Base-by-base conservation (phyloP, 495 filamentous ascomycete species). In the Aspergillus ellipticus region DNA sequence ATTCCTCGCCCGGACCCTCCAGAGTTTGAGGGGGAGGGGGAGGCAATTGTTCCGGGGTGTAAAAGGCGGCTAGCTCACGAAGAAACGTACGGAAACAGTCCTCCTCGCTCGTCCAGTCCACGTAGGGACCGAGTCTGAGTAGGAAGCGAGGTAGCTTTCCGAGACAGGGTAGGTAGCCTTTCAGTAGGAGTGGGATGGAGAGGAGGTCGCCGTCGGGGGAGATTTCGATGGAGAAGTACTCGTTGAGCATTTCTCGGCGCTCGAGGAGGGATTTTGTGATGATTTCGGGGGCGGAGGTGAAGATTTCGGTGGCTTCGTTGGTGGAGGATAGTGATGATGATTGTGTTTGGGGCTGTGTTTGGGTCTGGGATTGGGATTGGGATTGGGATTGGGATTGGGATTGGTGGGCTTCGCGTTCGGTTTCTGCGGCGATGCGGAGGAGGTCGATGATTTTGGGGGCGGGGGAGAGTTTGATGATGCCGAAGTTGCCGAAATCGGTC, bases 401-500 rank as follows among this genome's bases (percentile, higher is more conserved):
- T 42, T 39, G 33, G 35, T 66, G 61, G 26, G 58, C 52, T 41
- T 71, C 60, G 17, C 66, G 62, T 64, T 95, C 90, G 21, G 84
- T 74, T 48, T 87, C 82, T 1, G 85, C 89, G 2, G 86, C 94
- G 29, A 96, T 78, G 28, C 71, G 66, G 0, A 99, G 76, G 9
- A 97, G 70, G 49, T 89, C 84, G 13, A 76, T 68, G 9, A 97
- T 71, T 50, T 83, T 79, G 0, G 96, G 81, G 1, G 90, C 79
- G 1, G 92, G 89, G 49, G 86, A 82, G 54, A 97, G 89, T 8
- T 79, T 80, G 61, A 97, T 96, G 49, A 77, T 64, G 15, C 95
- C 95, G 67, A 96, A 97, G 65, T 97, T 97, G 2, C 88, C 91
- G 69, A 97, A 99, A 66, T 97, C 91, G 0, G 94, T 96, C 42